Conservation (phyloP, 768 basidiomycete species). For the Suillus bovinus region DNA sequence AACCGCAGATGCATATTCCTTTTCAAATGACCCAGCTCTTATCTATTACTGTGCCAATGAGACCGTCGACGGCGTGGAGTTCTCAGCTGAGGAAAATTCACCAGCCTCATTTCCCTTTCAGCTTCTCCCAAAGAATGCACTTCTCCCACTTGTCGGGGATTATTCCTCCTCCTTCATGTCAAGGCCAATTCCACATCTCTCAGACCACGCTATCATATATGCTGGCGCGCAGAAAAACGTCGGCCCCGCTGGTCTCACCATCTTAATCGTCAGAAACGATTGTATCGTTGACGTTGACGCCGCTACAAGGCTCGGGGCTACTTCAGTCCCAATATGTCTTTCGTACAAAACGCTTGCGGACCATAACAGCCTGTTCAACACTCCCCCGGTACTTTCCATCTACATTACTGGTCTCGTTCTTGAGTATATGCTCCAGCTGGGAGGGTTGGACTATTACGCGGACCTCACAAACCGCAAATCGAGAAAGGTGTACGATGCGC, state of each 20-base stretch:
- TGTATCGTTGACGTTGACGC: slow-evolving; percentile 89
- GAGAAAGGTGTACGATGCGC: slow-evolving; percentile 68
- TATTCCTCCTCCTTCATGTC: slow-evolving; percentile 98
- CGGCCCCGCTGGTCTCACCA: slow-evolving; percentile 89
- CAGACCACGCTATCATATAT: slow-evolving; percentile 91
- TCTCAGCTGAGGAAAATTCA: slow-evolving; percentile 54
- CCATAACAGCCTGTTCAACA: slow-evolving; percentile 82
- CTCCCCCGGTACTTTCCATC: slow-evolving; percentile 88
- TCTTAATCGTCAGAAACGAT: slow-evolving; percentile 94
- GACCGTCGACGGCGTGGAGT: slow-evolving; percentile 95
- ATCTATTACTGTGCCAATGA: slow-evolving; percentile 99
- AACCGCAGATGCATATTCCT: slow-evolving; percentile 65
- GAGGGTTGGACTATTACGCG: slow-evolving; percentile 68
- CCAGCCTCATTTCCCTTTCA: slow-evolving; percentile 82
- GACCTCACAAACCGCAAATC: slow-evolving; percentile 71
- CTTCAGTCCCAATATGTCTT: slow-evolving; percentile 74
- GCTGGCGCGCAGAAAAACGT: slow-evolving; percentile 99
- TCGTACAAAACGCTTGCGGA: slow-evolving; percentile 84
- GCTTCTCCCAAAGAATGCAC: slow-evolving; percentile 53
- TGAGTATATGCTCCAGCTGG: slow-evolving; percentile 60
- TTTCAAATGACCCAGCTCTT: slow-evolving; percentile 81
- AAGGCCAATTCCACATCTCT: slow-evolving; percentile 83
- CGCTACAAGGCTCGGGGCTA: slow-evolving; percentile 69
- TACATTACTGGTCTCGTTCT: slow-evolving; percentile 90
- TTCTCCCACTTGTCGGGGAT: slow-evolving; percentile 87